Conservation (phyloP, 208 protist species). For the Entamoeba nuttalli region DNA sequence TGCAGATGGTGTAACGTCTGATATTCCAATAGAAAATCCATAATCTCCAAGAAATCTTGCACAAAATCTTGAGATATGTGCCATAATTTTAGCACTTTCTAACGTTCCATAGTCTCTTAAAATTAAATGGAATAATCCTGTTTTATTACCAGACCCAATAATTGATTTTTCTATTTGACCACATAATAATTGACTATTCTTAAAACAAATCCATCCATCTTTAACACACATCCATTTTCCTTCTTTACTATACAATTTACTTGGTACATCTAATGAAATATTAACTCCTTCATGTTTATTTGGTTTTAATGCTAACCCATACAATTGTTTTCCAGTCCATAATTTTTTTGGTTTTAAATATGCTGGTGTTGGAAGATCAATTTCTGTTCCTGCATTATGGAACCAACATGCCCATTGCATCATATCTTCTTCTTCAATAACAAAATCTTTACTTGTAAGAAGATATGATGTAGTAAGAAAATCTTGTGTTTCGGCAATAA, state of each 20-base stretch:
- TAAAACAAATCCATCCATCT: constrained; percentile 70
- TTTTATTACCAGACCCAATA: constrained; percentile 60
- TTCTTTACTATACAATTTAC: constrained; percentile 71
- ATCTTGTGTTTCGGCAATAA: constrained; percentile 93
- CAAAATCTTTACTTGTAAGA: constrained; percentile 69
- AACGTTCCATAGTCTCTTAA: constrained; percentile 56
- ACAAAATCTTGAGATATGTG: constrained; percentile 72
- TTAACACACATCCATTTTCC: constrained; percentile 60
- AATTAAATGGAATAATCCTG: constrained; percentile 78
- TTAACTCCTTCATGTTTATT: not conserved
- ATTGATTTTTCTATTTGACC: constrained; percentile 87
- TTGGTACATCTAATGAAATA: constrained; percentile 32
- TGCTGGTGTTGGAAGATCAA: constrained; percentile 76
- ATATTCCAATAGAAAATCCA: constrained; percentile 96
- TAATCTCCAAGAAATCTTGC: constrained; percentile 50
- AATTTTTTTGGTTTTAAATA: constrained; percentile 83
- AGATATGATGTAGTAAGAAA: constrained; percentile 88
- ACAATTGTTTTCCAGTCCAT: constrained; percentile 95
- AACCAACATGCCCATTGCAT: not conserved
- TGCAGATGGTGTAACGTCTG: constrained; percentile 64
- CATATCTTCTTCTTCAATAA: constrained; percentile 12
- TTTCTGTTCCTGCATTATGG: constrained; percentile 22
- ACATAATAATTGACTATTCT: constrained; percentile 65
- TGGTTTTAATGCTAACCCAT: constrained; percentile 12
- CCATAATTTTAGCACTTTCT: constrained; percentile 73